phyloP scores from a whole-genome alignment of 805 yeast species.

The Metahyphopichia silvanorum region DNA sequence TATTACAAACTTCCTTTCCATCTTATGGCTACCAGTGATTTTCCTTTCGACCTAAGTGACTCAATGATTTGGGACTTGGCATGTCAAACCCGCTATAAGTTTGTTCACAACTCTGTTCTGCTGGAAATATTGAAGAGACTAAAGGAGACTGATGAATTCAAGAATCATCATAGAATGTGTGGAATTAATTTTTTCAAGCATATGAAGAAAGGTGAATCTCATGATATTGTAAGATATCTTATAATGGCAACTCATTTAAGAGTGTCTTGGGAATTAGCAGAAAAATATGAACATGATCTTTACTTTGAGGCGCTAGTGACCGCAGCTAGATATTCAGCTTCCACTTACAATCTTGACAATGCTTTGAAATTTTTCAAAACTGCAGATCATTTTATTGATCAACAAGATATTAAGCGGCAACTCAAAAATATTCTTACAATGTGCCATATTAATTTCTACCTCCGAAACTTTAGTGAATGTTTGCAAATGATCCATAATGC shows the following conservation, averaged over 20 bases:
- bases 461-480: conserved; percentile 31
- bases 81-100: conserved; percentile 30
- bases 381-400: conserved; percentile 25
- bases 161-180: conserved; percentile 32
- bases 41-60: conserved; percentile 27
- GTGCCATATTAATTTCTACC: conserved; percentile 25
- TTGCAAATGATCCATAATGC: conserved; percentile 31
- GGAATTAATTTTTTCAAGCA: conserved; percentile 39
- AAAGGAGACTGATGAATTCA: conserved; percentile 19
- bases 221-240: conserved; percentile 19
- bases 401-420: conserved; percentile 13
- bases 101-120: conserved; percentile 41
- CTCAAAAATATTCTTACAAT: conserved; percentile 26
- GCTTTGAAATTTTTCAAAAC: conserved; percentile 39
- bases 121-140: conserved; percentile 25
- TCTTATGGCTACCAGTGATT: conserved; percentile 21
- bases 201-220: conserved; percentile 10
- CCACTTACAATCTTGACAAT: conserved; percentile 38
- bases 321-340: conserved; percentile 45
- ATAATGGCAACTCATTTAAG: conserved; percentile 39
- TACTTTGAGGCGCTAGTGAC: conserved; percentile 38
- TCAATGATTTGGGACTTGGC: conserved; percentile 32
- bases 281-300: conserved; percentile 28
- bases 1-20: conserved; percentile 49
- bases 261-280: conserved; percentile 29